Evolutionary conservation across 2,329 filamentous ascomycete species (phyloP).

Genomic region (Paracamarosporium sp.): DNA sequence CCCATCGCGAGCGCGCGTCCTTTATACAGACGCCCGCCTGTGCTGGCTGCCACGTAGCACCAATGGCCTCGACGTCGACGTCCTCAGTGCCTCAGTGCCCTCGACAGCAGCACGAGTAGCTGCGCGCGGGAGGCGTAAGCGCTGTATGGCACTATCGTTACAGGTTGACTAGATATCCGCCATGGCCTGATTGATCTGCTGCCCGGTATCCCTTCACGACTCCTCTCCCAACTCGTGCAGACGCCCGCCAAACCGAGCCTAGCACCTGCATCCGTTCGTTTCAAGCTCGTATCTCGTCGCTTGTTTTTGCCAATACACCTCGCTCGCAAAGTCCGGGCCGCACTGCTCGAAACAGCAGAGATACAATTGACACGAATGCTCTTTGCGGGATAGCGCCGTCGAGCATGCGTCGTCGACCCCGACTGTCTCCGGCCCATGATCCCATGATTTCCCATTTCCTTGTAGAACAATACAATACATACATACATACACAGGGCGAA

Average conservation of each 20-base stretch:
- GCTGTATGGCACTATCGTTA: constrained; percentile 24
- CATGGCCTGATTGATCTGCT: neutral
- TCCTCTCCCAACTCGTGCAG: neutral
- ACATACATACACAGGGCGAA: too few relatives aligned
- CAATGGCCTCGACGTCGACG: neutral
- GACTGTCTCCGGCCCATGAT: too few relatives aligned
- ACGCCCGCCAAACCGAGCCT: neutral
- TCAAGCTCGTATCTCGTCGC: neutral
- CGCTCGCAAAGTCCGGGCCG: neutral
- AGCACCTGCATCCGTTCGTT: neutral
- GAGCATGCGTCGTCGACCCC: too few relatives aligned
- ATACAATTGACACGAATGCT: too few relatives aligned
- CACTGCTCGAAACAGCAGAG: neutral
- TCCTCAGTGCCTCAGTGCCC: neutral
- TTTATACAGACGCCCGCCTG: neutral
- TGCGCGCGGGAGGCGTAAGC: constrained; percentile 9
- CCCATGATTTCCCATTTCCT: too few relatives aligned
- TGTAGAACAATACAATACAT: too few relatives aligned
- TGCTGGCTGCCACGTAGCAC: constrained; percentile 6
- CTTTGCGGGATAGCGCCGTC: too few relatives aligned
- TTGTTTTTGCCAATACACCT: neutral
- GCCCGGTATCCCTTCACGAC: neutral
- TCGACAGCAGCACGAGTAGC: neutral
- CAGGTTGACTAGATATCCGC: constrained; percentile 23
- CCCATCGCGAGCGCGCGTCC: neutral